Evolutionary conservation across 2,329 filamentous ascomycete genomes (phyloP), one percentile per base, ranked within the genome.

Genomic region (Chaetomium olivaceum): DNA sequence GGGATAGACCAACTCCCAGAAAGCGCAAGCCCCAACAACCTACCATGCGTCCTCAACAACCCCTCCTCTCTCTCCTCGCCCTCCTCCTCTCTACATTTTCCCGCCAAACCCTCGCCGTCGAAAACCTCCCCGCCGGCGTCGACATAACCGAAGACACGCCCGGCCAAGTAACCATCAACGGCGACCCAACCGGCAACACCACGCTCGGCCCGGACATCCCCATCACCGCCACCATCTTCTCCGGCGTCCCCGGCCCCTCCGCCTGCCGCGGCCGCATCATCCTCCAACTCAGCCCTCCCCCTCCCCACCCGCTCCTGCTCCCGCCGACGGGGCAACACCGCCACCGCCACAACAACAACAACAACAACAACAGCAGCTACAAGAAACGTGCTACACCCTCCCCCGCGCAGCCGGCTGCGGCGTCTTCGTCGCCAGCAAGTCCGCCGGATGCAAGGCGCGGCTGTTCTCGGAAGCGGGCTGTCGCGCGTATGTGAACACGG

Each of bases 161-260:
- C 0, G 73, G 71, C 29, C 72, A 76, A 65, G 74, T 75, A 25
- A 71, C 73, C 62, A 80, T 85, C 58, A 82, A 84, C 71, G 81
- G 79, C 39, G 71, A 67, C 33, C 68, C 68, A 1, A 64, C 68
- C 6, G 39, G 80, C 59, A 79, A 79, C 56, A 78, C 79, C 57
- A 79, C 78, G 9, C 50, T 64, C 11, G 78, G 80, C 11, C 78
- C 77, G 1, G 74, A 78, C 27, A 76, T 86, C 23, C 79, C 80
- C 33, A 83, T 84, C 70, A 80, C 78, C 0, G 77, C 83, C 39
- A 80, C 80, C 2, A 78, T 86, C 59, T 79, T 76, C 71, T 74
- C 74, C 33, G 73, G 75, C 16, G 67, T 74, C 16, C 77, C 76
- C 11, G 77, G 77, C 75, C 62, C 77, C 2, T 77, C 76, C 46